Evolutionary conservation across 2,329 filamentous ascomycete genomes (phyloP), one percentile per base, ranked within the genome.

Genomic region (Claviceps purpurea): DNA sequence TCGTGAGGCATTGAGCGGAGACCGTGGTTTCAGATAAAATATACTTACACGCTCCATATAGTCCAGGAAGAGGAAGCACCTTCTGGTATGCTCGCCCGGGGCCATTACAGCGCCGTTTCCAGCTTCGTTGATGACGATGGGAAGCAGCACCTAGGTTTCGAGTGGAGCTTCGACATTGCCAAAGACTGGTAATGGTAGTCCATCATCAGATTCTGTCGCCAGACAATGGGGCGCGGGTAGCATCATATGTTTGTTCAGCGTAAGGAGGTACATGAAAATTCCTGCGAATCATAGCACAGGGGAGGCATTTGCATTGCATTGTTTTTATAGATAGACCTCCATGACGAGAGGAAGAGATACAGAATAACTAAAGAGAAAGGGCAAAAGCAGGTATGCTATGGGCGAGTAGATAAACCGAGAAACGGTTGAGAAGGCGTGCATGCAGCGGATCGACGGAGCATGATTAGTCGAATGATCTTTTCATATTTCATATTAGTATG

Each of bases 91-190:
- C 73, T 97, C 51, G 85, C 81, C 52, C 87, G 93, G 56, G 93
- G 89, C 57, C 83, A 89, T 71, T 98, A 98, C 78, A 85, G 86
- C 55, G 90, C 90, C 57, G 71, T 83, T 56, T 95, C 89, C 59
- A 89, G 82, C 70, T 98, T 98, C 68, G 79, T 95, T 56, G 93
- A 98, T 66, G 93, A 98, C 64, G 93, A 98, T 73, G 85, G 93
- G 68, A 83, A 89, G 70, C 84, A 79, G 57, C 90, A 98, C 70
- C 76, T 98, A 57, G 77, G 85, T 66, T 98, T 98, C 69, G 86
- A 95, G 63, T 98, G 93, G 93, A 82, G 84, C 56, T 97, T 98
- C 64, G 87, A 96, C 65, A 95, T 98, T 68, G 79, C 85, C 72
- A 98, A 97, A 79, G 88, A 95, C 67, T 97, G 93, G 93, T 87